These are phyloP conservation scores for Hygrophorus russula DNA, from an alignment of 768 basidiomycete genomes.

Conservation along the genomic window DNA sequence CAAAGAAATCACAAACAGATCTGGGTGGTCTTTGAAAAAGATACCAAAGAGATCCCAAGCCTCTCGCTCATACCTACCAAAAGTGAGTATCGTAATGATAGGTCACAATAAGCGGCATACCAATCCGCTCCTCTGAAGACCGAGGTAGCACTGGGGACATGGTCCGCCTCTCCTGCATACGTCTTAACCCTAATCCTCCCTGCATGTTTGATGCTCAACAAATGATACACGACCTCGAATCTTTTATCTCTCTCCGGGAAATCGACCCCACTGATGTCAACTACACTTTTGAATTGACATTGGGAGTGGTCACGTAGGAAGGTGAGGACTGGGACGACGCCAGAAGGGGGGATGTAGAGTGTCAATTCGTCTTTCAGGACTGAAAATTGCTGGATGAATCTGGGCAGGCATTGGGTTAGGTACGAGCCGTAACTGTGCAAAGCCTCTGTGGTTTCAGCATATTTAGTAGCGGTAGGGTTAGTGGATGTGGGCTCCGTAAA, in stretches of 20 bases:
- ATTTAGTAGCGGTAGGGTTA: conserved; percentile 67
- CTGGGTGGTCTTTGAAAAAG: conserved; percentile 93
- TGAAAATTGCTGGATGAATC: conserved; percentile 96
- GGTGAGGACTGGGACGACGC: conserved; percentile 72
- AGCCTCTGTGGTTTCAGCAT: conserved; percentile 61
- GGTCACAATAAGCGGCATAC: conserved; percentile 29
- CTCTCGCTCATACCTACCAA: conserved; percentile 84
- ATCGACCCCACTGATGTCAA: conserved; percentile 95
- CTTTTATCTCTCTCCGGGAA: conserved; percentile 88
- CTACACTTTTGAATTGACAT: conserved; percentile 84
- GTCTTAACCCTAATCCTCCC: conserved; percentile 95
- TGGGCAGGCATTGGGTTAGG: conserved; percentile 85
- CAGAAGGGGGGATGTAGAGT: conserved; percentile 76
- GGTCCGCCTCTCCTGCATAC: conserved; percentile 86
- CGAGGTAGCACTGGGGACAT: conserved; percentile 72
- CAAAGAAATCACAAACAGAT: conserved; percentile 52
- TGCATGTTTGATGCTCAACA: conserved; percentile 69
- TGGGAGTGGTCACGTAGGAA: conserved; percentile 94
- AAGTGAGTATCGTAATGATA: neutral
- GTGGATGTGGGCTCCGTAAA: conserved; percentile 86
- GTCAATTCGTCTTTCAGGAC: conserved; percentile 93
- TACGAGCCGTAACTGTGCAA: conserved; percentile 92
- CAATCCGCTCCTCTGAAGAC: conserved; percentile 92
- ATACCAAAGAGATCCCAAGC: conserved; percentile 97
- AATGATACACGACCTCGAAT: conserved; percentile 95